Percentiles rank a stretch among this genome's conserved stretches.
These are phyloP conservation scores for Serendipita indica DNA, from an alignment of 768 basidiomycete species.

Conservation along the genomic window DNA sequence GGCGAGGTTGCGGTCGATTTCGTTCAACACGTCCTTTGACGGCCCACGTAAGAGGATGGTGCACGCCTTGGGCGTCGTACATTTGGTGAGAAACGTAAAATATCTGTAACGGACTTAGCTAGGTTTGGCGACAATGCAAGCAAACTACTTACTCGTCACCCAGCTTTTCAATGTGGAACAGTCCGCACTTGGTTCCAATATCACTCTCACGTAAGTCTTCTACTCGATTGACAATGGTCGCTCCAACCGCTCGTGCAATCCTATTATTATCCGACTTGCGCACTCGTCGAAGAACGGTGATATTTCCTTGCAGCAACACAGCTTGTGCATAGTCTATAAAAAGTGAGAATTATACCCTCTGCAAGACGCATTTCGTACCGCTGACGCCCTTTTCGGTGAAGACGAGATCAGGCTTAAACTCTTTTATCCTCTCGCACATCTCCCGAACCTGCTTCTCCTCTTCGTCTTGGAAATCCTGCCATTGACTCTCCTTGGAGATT, in stretches of 20 bases:
- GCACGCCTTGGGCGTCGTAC: conserved; percentile 83
- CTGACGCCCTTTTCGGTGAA: conserved; percentile 98
- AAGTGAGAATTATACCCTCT: neutral
- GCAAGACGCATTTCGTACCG: conserved; percentile 35
- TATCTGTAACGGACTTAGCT: conserved; percentile 38
- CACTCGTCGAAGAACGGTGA: conserved; percentile 92
- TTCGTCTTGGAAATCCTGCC: conserved; percentile 80
- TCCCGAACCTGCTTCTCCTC: conserved; percentile 94
- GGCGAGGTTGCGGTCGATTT: conserved; percentile 93
- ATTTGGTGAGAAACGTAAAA: conserved; percentile 94
- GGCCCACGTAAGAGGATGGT: conserved; percentile 95
- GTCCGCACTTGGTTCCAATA: conserved; percentile 82
- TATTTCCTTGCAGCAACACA: conserved; percentile 69
- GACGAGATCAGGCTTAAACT: conserved; percentile 88
- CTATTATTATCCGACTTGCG: conserved; percentile 99
- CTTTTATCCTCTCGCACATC: conserved; percentile 69
- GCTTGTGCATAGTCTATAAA: conserved; percentile 79
- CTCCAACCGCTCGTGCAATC: conserved; percentile 87
- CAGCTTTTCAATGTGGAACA: conserved; percentile 95
- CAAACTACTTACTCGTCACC: conserved; percentile 62
- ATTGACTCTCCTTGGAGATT: conserved; percentile 86
- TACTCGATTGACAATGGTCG: conserved; percentile 90
- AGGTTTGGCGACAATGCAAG: neutral
- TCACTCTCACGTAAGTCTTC: conserved; percentile 90
- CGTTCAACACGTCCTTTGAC: conserved; percentile 95